A percentile compares a stretch with the other conserved stretches of the same genome.
Evolutionary conservation across 257 asterid genomes (phyloP).

Genomic region (Anisodus acutangulus): DNA sequence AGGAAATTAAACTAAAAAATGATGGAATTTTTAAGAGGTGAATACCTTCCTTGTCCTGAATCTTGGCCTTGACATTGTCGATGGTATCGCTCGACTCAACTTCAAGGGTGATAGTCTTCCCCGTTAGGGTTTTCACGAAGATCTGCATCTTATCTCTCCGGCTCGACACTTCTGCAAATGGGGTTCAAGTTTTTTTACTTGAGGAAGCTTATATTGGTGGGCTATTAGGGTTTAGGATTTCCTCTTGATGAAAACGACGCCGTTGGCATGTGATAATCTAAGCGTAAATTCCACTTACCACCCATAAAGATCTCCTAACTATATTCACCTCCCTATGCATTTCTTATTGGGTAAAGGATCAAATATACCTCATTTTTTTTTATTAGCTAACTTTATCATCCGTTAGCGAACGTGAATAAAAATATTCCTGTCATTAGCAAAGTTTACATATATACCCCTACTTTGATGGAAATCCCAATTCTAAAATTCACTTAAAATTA

Average conservation of each 20-base stretch:
- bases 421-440: too few relatives aligned
- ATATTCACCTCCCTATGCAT: neutral
- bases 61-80: slow-evolving; percentile 75
- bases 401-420: too few relatives aligned
- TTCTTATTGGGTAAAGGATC: neutral
- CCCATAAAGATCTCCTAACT: neutral
- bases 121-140: slow-evolving; percentile 76
- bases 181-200: neutral
- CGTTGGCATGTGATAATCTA: neutral
- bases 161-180: neutral
- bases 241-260: neutral
- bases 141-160: slow-evolving; percentile 58
- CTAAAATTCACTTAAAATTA: too few relatives aligned
- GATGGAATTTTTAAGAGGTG: neutral
- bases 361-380: too few relatives aligned
- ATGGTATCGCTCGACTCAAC: slow-evolving; percentile 76
- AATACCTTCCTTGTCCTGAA: slow-evolving; percentile 76
- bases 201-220: slow-evolving; percentile 4
- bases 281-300: neutral
- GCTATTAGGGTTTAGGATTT: slow-evolving; percentile 17
- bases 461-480: too few relatives aligned
- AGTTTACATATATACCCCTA: too few relatives aligned
- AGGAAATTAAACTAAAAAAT: neutral
- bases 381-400: too few relatives aligned
- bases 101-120: slow-evolving; percentile 75